These are phyloP conservation scores for Saccharomyces hybrid DNA, from an alignment of 1,139 yeast species.

Conservation along the genomic window DNA sequence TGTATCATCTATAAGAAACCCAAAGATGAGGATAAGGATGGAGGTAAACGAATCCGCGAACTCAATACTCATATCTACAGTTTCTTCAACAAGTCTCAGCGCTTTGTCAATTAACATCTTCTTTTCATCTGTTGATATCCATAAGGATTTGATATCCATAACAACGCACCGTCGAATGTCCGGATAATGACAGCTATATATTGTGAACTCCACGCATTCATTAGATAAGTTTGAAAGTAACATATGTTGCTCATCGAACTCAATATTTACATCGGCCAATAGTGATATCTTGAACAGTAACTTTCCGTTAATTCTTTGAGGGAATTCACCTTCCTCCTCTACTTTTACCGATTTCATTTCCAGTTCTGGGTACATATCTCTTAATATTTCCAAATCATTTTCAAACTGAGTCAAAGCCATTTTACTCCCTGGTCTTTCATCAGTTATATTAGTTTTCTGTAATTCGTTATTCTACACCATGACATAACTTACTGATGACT, in stretches of 20 bases:
- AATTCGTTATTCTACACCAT: background rate
- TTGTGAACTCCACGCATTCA: constrained; percentile 18
- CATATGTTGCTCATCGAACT: constrained; percentile 7
- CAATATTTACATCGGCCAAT: constrained; percentile 6
- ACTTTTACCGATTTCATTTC: constrained; percentile 13
- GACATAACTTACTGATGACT: background rate
- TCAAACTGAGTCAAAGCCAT: constrained; percentile 4
- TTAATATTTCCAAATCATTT: constrained; percentile 43
- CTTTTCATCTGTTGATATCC: constrained; percentile 25
- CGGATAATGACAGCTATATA: constrained; percentile 23
- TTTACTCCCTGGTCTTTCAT: background rate
- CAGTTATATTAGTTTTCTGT: background rate
- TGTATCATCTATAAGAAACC: constrained; percentile 34
- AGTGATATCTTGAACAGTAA: constrained; percentile 13
- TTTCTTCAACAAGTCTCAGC: constrained; percentile 29
- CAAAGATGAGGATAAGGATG: constrained; percentile 40
- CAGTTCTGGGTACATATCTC: constrained; percentile 46
- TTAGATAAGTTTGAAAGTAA: constrained; percentile 12
- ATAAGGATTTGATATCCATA: constrained; percentile 24
- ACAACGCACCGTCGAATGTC: constrained; percentile 29
- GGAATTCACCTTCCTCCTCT: background rate
- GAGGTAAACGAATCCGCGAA: constrained; percentile 34
- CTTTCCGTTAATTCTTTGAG: constrained; percentile 12
- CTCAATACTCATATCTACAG: constrained; percentile 31
- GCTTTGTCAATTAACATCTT: constrained; percentile 22